A percentile compares a stretch with the other conserved stretches of the same genome.
These are phyloP conservation scores for Nicotiana benthamiana DNA, from an alignment of 257 asterid genomes.

Conservation along the genomic window DNA sequence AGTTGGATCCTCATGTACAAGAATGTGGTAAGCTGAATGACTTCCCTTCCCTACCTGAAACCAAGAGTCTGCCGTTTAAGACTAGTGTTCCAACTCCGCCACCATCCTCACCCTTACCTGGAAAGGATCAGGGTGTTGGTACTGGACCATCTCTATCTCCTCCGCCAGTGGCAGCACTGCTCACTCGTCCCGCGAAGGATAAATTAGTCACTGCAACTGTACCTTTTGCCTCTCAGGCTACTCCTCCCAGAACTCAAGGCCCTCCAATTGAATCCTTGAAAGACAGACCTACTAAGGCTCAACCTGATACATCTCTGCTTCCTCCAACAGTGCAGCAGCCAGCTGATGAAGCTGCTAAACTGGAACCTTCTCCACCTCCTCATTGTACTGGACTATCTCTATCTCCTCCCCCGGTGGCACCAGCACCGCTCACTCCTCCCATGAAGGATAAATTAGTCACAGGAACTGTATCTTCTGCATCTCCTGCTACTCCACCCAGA, in stretches of 20 bases:
- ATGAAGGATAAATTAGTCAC: slow-evolving; percentile 28
- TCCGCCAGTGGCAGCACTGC: slow-evolving; percentile 18
- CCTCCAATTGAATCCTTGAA: slow-evolving; percentile 1
- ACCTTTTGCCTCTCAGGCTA: slow-evolving; percentile 10
- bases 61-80: slow-evolving; percentile 19
- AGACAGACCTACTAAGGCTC: neutral
- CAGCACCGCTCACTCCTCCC: slow-evolving; percentile 28
- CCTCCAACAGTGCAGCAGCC: neutral
- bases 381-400: slow-evolving; percentile 3
- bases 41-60: slow-evolving; percentile 21
- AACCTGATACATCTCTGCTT: neutral
- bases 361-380: slow-evolving; percentile 15
- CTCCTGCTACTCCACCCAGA: slow-evolving; percentile 12
- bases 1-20: slow-evolving; percentile 9
- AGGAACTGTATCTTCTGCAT: slow-evolving; percentile 14
- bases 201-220: slow-evolving; percentile 16
- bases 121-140: slow-evolving; percentile 26
- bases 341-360: slow-evolving; percentile 5
- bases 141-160: slow-evolving; percentile 18
- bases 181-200: slow-evolving; percentile 32
- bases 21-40: slow-evolving; percentile 16
- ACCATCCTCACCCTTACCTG: slow-evolving; percentile 18
- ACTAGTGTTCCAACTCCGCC: slow-evolving; percentile 25
- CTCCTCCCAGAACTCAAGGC: slow-evolving; percentile 15
- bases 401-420: slow-evolving; percentile 6